These are phyloP conservation scores for Edaphochlamys debaryana DNA, from an alignment of 139 green algal species.

Conservation along the genomic window DNA sequence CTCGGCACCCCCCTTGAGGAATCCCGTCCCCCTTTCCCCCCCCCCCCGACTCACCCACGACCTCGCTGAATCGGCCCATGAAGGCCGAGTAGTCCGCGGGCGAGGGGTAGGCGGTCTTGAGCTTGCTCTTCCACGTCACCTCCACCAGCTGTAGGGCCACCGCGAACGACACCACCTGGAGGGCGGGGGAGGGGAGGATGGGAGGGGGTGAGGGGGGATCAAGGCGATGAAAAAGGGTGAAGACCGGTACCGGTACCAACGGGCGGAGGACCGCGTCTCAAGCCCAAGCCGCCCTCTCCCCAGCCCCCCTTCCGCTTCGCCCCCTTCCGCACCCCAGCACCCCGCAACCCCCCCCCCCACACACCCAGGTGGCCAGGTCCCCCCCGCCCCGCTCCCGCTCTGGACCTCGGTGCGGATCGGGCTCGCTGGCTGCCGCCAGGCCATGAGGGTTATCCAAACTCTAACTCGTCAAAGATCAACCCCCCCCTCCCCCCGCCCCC, in stretches of 20 bases:
- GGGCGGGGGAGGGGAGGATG: too few species aligned
- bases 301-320: too few species aligned
- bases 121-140: slow-evolving; percentile 92
- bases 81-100: slow-evolving; percentile 93
- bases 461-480: too few species aligned
- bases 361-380: neutral
- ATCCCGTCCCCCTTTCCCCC: too few species aligned
- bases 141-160: slow-evolving; percentile 99
- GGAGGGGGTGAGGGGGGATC: neutral
- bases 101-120: slow-evolving; percentile 98
- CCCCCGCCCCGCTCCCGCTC: neutral
- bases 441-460: too few species aligned
- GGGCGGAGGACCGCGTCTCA: too few species aligned
- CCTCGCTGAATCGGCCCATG: slow-evolving; percentile 89
- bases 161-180: slow-evolving; percentile 88
- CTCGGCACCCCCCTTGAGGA: too few species aligned
- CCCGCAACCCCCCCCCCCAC: too few species aligned
- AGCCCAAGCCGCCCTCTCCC: too few species aligned
- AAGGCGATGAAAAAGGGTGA: neutral
- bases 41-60: too few species aligned
- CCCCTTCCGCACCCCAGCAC: neutral
- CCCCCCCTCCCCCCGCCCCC: neutral
- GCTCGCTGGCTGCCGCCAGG: too few species aligned
- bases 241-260: too few species aligned
- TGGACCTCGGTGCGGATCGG: neutral